Evolutionary conservation across 2,329 filamentous ascomycete species (phyloP).

Genomic region (Fusarium napiforme): DNA sequence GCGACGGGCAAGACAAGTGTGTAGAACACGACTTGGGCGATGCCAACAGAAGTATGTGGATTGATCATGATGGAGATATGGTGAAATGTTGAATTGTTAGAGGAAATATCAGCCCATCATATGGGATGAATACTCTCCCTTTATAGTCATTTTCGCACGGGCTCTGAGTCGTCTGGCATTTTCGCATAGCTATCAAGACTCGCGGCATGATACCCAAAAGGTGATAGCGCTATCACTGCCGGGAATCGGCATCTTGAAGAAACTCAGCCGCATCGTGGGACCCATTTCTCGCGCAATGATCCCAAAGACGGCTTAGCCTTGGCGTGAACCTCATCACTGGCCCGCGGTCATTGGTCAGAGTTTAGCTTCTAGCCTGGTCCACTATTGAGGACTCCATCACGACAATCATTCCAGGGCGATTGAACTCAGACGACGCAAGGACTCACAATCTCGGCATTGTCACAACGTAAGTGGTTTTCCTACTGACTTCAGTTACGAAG

Average conservation of each 20-base stretch:
- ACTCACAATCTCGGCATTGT: rapidly evolving
- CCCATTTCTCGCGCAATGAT: slow-evolving; percentile 8
- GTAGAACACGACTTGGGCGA: not conserved
- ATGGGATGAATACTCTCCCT: rapidly evolving
- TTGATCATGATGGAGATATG: not conserved
- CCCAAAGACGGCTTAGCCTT: not conserved
- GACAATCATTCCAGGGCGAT: not conserved
- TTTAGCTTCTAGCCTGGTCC: not conserved
- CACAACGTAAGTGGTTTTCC: rapidly evolving
- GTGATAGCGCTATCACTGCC: not conserved
- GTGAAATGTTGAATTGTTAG: too few relatives aligned
- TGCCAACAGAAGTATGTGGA: not conserved
- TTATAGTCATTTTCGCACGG: not conserved
- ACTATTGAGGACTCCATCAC: not conserved
- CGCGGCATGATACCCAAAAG: not conserved
- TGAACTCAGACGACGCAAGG: not conserved
- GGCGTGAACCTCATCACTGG: not conserved
- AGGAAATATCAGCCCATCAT: not conserved
- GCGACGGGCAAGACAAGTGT: not conserved
- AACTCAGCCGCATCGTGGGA: not conserved
- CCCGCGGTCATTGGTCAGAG: too few relatives aligned
- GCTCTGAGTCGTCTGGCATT: not conserved
- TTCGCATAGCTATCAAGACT: not conserved
- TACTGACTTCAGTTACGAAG: rapidly evolving
- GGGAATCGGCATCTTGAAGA: not conserved